Base-by-base conservation (phyloP, 306 rosid species). In the Corylus americana region DNA sequence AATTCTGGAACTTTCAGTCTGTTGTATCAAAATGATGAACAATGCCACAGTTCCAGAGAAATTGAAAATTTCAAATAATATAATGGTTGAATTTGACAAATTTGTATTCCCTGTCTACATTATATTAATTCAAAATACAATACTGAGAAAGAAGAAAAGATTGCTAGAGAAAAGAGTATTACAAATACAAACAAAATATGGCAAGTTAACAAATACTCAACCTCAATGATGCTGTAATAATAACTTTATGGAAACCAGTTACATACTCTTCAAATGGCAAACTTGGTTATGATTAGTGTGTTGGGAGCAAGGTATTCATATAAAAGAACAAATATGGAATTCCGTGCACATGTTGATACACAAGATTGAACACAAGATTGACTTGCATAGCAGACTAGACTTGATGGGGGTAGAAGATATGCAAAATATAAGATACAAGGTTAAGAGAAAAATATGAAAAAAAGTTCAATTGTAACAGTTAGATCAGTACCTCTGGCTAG, bases 401-500 rank as follows among this genome's bases (percentile, higher is more conserved):
- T 66, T 39, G 71, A 17, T 39, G 71, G 14, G 27, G 58, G 64
- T 3, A 55, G 42, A 77, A 25, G n/a, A 54, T 61, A 64, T 51
- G 22, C 57, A 25, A 58, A 76, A 25, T 5, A 44, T 80, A 64
- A 37, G 47, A 9, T 10, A 58, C 25, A 50, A 20, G n/a, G 39
- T 61, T 42, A 66, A 57, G 42, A 49, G 35, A 64, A 27, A 69
- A 13, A 55, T 18, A 57, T 14, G 53, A 47, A 72, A 29, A 31
- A 27, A 45, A 82, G 50, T 51, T 14, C 66, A 39, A 87, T 55
- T 73, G 67, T 49, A 55, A 55, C 20, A 69, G 49, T 27, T 81
- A 77, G 25, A 58, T 48, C 27, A 69, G 37, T 88, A 92, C 98
- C 98, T 91, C 93, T 86, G 64, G 97, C 97, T 18, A 94, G 87